A percentile compares a stretch with the other conserved stretches of the same genome.
Conservation (phyloP, 495 filamentous ascomycete genomes). For the Penicillium samsonianum region DNA sequence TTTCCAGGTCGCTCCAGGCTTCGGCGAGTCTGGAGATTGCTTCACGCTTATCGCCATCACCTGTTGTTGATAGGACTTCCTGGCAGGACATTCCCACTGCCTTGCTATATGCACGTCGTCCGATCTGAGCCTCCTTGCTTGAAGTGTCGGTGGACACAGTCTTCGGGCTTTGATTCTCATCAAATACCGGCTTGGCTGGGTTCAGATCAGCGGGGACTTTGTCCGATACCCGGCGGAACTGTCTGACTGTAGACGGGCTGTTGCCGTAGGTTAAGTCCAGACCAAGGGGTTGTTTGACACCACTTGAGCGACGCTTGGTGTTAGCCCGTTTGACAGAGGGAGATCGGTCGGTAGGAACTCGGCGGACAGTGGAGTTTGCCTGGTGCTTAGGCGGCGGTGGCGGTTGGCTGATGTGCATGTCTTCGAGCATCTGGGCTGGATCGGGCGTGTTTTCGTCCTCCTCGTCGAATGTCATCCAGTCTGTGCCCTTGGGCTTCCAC, state of each 20-base stretch:
- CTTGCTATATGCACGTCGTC: conserved; percentile 75
- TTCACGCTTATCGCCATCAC: conserved; percentile 71
- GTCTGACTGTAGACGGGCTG: conserved; percentile 80
- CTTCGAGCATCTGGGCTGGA: conserved; percentile 44
- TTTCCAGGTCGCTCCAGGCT: conserved; percentile 81
- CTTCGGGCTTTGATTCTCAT: conserved; percentile 51
- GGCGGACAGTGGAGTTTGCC: conserved; percentile 52
- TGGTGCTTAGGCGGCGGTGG: conserved; percentile 41
- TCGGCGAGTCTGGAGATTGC: conserved; percentile 77
- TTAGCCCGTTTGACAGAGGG: conserved; percentile 47
- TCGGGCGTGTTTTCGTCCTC: conserved; percentile 34
- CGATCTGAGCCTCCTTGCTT: conserved; percentile 79
- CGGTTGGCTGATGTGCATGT: conserved; percentile 42
- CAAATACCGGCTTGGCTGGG: conserved; percentile 37
- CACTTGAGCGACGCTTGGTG: conserved; percentile 53
- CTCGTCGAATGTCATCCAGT: conserved; percentile 36
- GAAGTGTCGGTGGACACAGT: conserved; percentile 31
- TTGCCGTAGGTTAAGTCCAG: conserved; percentile 90
- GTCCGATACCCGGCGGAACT: conserved; percentile 85
- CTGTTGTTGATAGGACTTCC: conserved; percentile 79
- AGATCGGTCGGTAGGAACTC: conserved; percentile 51
- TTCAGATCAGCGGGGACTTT: conserved; percentile 48
- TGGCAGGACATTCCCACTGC: conserved; percentile 78
- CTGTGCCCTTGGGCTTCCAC: conserved; percentile 41
- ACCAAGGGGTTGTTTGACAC: conserved; percentile 72